Conservation (phyloP, 768 basidiomycete genomes). For the Arthromyces matolae region DNA sequence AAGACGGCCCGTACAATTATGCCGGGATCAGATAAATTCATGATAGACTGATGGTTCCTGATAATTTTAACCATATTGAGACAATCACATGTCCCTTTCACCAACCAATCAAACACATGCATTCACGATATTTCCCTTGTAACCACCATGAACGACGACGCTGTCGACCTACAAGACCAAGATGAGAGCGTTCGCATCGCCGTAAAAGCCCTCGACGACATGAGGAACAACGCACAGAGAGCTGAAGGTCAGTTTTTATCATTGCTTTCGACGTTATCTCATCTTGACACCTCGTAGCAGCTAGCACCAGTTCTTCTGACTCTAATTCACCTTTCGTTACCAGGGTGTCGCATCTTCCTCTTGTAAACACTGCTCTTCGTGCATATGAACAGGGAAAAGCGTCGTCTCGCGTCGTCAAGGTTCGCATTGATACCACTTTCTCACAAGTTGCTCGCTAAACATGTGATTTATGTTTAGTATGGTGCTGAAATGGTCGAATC, state of each 20-base stretch:
- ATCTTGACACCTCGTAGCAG: neutral
- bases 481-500: constrained; percentile 87
- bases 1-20: no score
- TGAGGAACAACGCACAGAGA: constrained; percentile 51
- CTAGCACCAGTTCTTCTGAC: constrained; percentile 13
- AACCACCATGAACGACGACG: constrained; percentile 17
- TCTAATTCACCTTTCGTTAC: constrained; percentile 34
- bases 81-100: constrained; percentile 14
- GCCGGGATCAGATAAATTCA: no score
- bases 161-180: constrained; percentile 37
- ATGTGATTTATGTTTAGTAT: constrained; percentile 51
- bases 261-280: neutral
- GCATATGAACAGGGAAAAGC: constrained; percentile 84
- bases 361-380: constrained; percentile 67
- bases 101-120: constrained; percentile 16
- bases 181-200: constrained; percentile 82
- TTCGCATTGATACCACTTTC: constrained; percentile 26
- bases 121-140: constrained; percentile 8
- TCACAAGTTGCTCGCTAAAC: constrained; percentile 2
- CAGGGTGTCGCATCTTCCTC: constrained; percentile 64
- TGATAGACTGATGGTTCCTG: no score
- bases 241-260: constrained; percentile 11
- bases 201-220: constrained; percentile 70
- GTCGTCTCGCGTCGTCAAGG: constrained; percentile 82
- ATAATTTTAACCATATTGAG: neutral